Evolutionary conservation across 345 rosid species (phyloP).

Genomic region (Lepidium sativum): DNA sequence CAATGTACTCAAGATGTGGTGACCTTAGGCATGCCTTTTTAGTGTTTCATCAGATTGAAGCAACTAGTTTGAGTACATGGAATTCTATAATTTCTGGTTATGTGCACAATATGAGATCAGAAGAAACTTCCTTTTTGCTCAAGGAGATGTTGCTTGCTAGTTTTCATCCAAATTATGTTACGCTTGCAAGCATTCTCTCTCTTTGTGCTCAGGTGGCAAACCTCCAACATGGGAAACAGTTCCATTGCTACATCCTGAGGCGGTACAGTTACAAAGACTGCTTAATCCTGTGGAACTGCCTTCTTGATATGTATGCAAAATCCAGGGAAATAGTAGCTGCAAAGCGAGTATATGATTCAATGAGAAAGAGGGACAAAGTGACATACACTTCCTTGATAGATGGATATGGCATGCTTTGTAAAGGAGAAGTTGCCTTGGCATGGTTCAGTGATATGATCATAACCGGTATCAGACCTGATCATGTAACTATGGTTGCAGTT

Average conservation of each 20-base stretch:
- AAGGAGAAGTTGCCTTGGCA: conserved; percentile 40
- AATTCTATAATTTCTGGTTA: conserved; percentile 69
- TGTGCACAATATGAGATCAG: conserved; percentile 30
- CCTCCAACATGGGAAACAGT: conserved; percentile 66
- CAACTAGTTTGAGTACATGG: conserved; percentile 51
- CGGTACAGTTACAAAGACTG: conserved; percentile 32
- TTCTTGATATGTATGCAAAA: conserved; percentile 69
- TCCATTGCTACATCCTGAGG: conserved; percentile 59
- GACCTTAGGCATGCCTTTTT: conserved; percentile 41
- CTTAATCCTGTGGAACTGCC: conserved; percentile 56
- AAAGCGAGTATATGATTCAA: conserved; percentile 39
- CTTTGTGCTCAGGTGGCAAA: conserved; percentile 62
- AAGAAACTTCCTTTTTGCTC: conserved; percentile 47
- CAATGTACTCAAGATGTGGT: conserved; percentile 65
- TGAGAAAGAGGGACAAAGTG: conserved; percentile 57
- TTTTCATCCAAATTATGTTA: conserved; percentile 51
- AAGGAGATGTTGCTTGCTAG: conserved; percentile 56
- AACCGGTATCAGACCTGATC: conserved; percentile 49
- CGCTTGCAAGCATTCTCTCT: conserved; percentile 62
- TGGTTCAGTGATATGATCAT: conserved; percentile 50
- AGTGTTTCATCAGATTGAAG: conserved; percentile 37
- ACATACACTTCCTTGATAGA: conserved; percentile 75
- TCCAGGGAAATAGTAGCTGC: conserved; percentile 49
- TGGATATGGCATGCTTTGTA: conserved; percentile 58
- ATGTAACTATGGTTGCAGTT: conserved; percentile 71